Base-by-base conservation (phyloP, 371 early-diverging fungal species). In the Batrachochytrium dendrobatidis region DNA sequence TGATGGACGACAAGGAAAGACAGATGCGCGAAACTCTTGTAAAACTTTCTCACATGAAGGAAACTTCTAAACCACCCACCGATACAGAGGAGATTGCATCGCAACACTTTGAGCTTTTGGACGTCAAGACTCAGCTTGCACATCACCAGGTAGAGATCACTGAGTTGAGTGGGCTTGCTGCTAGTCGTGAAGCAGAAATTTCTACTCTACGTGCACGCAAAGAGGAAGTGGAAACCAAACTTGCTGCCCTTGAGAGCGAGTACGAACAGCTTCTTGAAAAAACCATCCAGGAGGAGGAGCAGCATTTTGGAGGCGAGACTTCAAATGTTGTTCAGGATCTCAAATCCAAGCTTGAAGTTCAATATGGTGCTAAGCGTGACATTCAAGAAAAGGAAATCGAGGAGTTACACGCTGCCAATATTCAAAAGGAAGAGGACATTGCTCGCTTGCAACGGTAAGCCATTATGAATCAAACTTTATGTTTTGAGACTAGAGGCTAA, bases 211-310 rank as follows among this genome's bases (percentile, higher is more conserved):
- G 76, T 31, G 64, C 72, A 56, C 84, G 85, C 72, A 80, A 83
- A 46, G 74, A 78, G 33, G 92, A 91, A n/a, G 66, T 88, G 30
- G 93, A 94, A 64, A 61, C 71, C 57, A 82, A 85, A 48, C 79
- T 89, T 26, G 78, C 81, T 33, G 70, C 77, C 8, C 74, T 94
- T 29, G 89, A 92, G 68, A 65, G 80, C 31, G 96, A 95, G 69
- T 95, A 92, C 67, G 91, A 92, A 62, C 92, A 94, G 68, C 73
- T 94, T 59, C 65, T 95, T n/a, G 92, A 94, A 64, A 88, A 89
- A 76, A 89, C 94, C 4, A 93, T 95, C 59, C 86, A 86, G 12
- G 92, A 91, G 45, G 94, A 94, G 66, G 91, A 92, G 64, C 84
- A 82, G 56, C 79, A 84, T 56, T 79, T 67, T 33, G 62, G 72